phyloP scores from a whole-genome alignment of 83 land plant genomes.

The Picea abies region DNA sequence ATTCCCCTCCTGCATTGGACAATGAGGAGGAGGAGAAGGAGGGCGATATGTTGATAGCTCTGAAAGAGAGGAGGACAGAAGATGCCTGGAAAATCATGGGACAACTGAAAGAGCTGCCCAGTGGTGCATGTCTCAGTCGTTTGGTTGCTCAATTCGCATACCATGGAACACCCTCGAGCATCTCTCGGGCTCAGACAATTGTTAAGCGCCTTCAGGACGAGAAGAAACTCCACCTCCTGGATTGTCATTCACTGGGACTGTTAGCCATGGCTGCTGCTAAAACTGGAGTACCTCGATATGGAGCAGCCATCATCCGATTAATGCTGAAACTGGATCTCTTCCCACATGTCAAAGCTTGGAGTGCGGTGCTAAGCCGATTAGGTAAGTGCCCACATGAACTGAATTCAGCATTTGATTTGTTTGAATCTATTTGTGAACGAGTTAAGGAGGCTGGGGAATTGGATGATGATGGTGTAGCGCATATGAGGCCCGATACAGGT shows the following conservation, averaged over 20 bases:
- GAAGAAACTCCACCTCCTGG: slow-evolving; percentile 62
- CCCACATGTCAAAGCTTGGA: slow-evolving; percentile 98
- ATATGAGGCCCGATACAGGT: slow-evolving; percentile 77
- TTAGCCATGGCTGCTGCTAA: slow-evolving; percentile 79
- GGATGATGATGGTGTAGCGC: neutral
- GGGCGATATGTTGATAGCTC: slow-evolving; percentile 37
- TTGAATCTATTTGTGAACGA: slow-evolving; percentile 31
- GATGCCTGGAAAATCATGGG: slow-evolving; percentile 50
- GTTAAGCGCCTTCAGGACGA: slow-evolving; percentile 57
- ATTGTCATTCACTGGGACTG: slow-evolving; percentile 84
- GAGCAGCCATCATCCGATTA: slow-evolving; percentile 53
- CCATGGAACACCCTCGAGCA: slow-evolving; percentile 46
- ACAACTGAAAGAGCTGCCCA: slow-evolving; percentile 41
- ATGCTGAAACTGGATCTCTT: slow-evolving; percentile 67
- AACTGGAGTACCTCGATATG: slow-evolving; percentile 65
- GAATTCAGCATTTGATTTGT: slow-evolving; percentile 30
- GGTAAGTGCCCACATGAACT: slow-evolving; percentile 25
- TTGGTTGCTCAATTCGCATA: slow-evolving; percentile 72
- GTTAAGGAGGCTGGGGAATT: slow-evolving; percentile 8
- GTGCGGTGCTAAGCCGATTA: slow-evolving; percentile 80
- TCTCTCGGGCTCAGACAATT: slow-evolving; percentile 73
- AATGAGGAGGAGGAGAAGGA: slow-evolving; percentile 6
- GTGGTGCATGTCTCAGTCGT: slow-evolving; percentile 58
- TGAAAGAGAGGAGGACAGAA: slow-evolving; percentile 53
- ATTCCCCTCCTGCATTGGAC: too few relatives aligned